Percentiles rank a stretch among this genome's conserved stretches.
Evolutionary conservation across 768 basidiomycete species (phyloP).

Genomic region (Lactarius hengduanensis): DNA sequence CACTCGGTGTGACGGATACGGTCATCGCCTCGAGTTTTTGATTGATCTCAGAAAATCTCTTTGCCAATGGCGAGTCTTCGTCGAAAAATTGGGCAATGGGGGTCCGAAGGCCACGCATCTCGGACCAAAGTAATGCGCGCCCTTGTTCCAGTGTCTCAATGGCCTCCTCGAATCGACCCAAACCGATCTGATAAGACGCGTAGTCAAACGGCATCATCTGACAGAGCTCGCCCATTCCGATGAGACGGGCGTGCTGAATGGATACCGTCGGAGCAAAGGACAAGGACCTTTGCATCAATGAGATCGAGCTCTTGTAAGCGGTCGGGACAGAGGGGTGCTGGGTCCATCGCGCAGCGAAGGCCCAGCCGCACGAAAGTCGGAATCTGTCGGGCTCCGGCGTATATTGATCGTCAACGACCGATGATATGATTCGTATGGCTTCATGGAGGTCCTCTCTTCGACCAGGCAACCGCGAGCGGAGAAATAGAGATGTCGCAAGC

Average conservation of each 20-base stretch:
- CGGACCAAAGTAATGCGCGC: too few relatives aligned
- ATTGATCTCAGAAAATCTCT: not conserved
- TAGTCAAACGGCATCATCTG: not conserved
- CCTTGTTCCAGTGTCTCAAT: slow-evolving; percentile 4
- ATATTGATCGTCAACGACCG: not conserved
- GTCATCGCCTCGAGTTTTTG: too few relatives aligned
- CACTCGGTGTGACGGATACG: too few relatives aligned
- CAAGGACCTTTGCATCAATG: not conserved
- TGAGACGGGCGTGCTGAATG: not conserved
- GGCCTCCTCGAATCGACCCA: not conserved
- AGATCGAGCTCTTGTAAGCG: not conserved
- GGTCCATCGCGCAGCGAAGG: not conserved
- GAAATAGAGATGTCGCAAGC: not conserved
- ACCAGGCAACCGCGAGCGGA: not conserved
- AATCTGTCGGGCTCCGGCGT: not conserved
- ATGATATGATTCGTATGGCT: not conserved
- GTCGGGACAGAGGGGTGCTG: not conserved
- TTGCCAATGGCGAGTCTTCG: not conserved
- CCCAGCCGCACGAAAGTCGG: not conserved
- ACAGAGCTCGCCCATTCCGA: not conserved
- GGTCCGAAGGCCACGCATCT: not conserved
- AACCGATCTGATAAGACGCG: not conserved
- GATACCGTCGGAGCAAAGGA: not conserved
- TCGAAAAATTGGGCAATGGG: too few relatives aligned
- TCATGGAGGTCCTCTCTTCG: not conserved